Base-by-base conservation (phyloP, 2,329 filamentous ascomycete species). In the Trichophyton simii region DNA sequence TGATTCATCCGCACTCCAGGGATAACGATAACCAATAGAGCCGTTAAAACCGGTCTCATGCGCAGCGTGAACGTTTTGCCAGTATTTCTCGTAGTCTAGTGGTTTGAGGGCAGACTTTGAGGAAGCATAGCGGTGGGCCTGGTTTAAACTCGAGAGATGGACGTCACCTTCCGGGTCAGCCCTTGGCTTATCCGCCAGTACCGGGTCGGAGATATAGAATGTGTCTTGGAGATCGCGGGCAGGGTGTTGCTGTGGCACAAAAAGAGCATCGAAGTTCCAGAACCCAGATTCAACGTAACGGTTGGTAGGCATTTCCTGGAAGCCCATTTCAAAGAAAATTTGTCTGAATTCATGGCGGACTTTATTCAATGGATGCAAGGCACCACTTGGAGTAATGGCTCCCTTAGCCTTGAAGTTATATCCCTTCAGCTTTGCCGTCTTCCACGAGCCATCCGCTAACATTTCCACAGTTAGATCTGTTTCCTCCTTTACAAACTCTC, bases 311-410 rank as follows among this genome's bases (percentile, higher is more conserved):
- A 99, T 97, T 80, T 99, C 94, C 70, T 92, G 87, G 79, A 97
- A 99, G 60, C 92, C 94, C 86, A 96, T 95, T 73, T 96, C 91
- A 77, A 99, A 97, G 85, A 99, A 99, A 72, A 99, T 96, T 72
- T 94, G 88, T 62, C 94, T 83, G 82, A 99, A 96, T 77, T 97
- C 94, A 69, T 89, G 84, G 68, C 94, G 87, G 69, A 97, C 92
- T 80, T 97, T 97, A 78, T 91, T 96, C 67, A 99, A 71, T 15
- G 79, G 79, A 69, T 82, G 79, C 59, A 82, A 69, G 50, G 79
- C 78, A 61, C 79, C 79, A 58, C 76, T 73, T 3, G 74, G 72
- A 11, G 78, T 76, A 34, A 72, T 70, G 15, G 79, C 78, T 62
- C 85, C 85, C 65, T 83, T 79, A 34, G 85, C 82, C 60, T 85